Evolutionary conservation across 805 yeast species (phyloP).

Genomic region (Lipomyces sp.): DNA sequence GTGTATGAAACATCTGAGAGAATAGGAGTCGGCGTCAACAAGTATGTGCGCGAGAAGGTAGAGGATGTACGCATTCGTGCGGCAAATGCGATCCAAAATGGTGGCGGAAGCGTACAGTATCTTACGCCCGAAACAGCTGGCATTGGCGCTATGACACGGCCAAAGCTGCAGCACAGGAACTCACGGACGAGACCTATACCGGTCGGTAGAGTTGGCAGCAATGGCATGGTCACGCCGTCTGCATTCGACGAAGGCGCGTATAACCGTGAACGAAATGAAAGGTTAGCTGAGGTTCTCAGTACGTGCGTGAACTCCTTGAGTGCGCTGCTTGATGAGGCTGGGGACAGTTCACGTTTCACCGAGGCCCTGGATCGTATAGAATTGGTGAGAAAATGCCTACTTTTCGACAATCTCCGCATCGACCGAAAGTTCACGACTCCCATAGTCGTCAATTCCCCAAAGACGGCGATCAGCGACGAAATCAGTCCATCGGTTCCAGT

Average conservation of each 20-base stretch:
- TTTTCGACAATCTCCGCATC: slow-evolving; percentile 30
- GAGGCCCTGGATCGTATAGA: slow-evolving; percentile 30
- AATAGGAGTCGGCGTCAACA: slow-evolving; percentile 34
- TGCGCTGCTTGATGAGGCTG: neutral
- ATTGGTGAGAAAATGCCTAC: slow-evolving; percentile 27
- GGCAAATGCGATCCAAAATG: slow-evolving; percentile 21
- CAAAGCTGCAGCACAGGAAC: neutral
- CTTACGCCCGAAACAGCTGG: slow-evolving; percentile 24
- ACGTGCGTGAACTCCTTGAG: slow-evolving; percentile 15
- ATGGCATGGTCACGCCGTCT: neutral
- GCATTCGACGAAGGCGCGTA: slow-evolving; percentile 28
- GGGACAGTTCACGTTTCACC: slow-evolving; percentile 1
- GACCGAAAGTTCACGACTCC: slow-evolving; percentile 16
- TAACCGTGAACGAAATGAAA: slow-evolving; percentile 29
- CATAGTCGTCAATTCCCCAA: neutral
- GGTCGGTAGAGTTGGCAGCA: slow-evolving; percentile 5
- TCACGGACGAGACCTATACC: neutral
- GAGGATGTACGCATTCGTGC: slow-evolving; percentile 31
- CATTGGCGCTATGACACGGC: slow-evolving; percentile 3
- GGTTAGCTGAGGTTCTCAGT: slow-evolving; percentile 21
- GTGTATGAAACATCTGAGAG: slow-evolving; percentile 31
- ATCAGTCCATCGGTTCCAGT: neutral
- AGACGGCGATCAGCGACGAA: neutral
- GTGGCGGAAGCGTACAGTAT: slow-evolving; percentile 18
- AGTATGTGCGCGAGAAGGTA: slow-evolving; percentile 29